A percentile compares a stretch with the other conserved stretches of the same genome.
Evolutionary conservation across 768 basidiomycete genomes (phyloP).

Genomic region (Suillus occidentalis): DNA sequence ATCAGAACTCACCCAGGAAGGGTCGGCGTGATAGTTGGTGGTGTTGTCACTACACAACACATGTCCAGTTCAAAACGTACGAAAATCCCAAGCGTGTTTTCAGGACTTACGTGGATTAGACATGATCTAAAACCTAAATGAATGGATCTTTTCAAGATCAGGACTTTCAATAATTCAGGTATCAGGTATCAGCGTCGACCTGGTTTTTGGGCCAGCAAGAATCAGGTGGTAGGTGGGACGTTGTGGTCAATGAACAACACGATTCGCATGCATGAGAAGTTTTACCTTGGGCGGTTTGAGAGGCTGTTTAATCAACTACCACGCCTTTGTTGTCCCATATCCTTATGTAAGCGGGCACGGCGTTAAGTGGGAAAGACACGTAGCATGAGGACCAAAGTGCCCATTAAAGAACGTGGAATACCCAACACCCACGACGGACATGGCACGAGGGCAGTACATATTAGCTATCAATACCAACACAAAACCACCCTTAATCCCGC

Average conservation of each 20-base stretch:
- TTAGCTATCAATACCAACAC: constrained; percentile 3
- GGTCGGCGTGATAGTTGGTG: fast-evolving
- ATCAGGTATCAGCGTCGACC: constrained; percentile 5
- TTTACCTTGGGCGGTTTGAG: constrained; percentile 7
- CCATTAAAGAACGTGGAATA: background rate
- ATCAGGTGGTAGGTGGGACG: constrained; percentile 10
- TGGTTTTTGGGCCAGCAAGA: background rate
- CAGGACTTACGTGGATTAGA: constrained; percentile 14
- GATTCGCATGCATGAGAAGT: constrained; percentile 20
- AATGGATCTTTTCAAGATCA: constrained; percentile 5
- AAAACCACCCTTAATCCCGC: constrained; percentile 11
- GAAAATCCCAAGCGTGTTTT: background rate
- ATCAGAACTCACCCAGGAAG: constrained; percentile 10
- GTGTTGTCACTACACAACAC: background rate
- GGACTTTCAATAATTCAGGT: constrained; percentile 4
- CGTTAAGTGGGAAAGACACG: constrained; percentile 1
- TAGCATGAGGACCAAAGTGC: constrained; percentile 8
- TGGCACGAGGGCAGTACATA: no score
- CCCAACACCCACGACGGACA: background rate
- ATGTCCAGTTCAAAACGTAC: no score
- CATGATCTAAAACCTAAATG: constrained; percentile 7
- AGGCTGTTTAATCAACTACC: background rate
- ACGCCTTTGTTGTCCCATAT: constrained; percentile 5
- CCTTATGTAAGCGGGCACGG: constrained; percentile 22
- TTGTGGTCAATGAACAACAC: constrained; percentile 10